Conservation (phyloP, 306 rosid species). For the Quercus cerris region DNA sequence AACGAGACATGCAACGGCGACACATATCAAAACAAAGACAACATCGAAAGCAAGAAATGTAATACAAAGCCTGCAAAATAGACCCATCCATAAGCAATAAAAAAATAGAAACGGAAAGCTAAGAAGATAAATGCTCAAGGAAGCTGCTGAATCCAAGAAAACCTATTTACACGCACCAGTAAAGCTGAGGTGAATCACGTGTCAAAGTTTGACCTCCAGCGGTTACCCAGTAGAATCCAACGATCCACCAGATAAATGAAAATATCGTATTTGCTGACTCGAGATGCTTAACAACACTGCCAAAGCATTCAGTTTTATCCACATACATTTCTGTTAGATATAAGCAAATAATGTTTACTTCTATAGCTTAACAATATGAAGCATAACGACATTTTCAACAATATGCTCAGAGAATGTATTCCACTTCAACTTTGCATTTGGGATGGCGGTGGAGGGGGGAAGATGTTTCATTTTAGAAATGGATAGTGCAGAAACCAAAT, state of each 20-base stretch:
- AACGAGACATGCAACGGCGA: slow-evolving; percentile 71
- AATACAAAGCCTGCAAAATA: slow-evolving; percentile 76
- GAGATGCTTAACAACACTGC: slow-evolving; percentile 55
- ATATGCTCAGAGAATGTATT: no score
- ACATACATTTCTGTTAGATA: not conserved
- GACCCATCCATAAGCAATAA: slow-evolving; percentile 13
- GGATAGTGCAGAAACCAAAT: not conserved
- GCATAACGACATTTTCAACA: no score
- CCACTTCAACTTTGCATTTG: no score
- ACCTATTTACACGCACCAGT: slow-evolving; percentile 57
- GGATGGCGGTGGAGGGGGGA: no score
- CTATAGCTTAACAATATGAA: no score
- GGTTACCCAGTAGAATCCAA: slow-evolving; percentile 92
- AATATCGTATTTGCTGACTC: slow-evolving; percentile 69
- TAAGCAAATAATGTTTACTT: no score
- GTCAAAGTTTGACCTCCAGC: slow-evolving; percentile 67
- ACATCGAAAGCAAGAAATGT: slow-evolving; percentile 78
- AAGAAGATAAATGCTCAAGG: not conserved
- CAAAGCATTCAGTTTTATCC: slow-evolving; percentile 7
- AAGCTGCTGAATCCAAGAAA: not conserved
- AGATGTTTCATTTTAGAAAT: no score
- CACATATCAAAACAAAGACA: slow-evolving; percentile 61
- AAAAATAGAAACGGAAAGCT: not conserved
- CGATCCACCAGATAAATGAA: slow-evolving; percentile 80
- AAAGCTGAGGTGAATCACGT: slow-evolving; percentile 61